These are phyloP conservation scores for Cyclotella atomus DNA, from an alignment of 108 stramenopile genomes.

Conservation along the genomic window DNA sequence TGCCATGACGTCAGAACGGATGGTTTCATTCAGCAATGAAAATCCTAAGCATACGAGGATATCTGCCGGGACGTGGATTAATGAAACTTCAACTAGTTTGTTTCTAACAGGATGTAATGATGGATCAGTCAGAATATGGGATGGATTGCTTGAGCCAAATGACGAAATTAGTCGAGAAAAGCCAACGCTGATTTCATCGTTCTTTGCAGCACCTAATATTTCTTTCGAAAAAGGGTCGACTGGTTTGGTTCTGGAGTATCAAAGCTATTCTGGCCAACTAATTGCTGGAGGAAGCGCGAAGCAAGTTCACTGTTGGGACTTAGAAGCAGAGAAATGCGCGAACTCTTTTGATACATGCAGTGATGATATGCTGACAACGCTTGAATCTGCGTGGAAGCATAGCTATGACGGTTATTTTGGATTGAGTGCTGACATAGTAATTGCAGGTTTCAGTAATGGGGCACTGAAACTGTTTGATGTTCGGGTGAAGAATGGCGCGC, in stretches of 20 bases:
- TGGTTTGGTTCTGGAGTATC: constrained; percentile 91
- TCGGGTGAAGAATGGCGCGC: constrained; percentile 47
- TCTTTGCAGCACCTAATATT: constrained; percentile 87
- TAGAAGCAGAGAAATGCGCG: constrained; percentile 74
- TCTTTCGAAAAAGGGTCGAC: constrained; percentile 57
- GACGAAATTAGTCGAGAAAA: constrained; percentile 45
- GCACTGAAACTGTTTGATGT: constrained; percentile 85
- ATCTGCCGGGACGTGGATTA: constrained; percentile 92
- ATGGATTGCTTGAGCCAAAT: constrained; percentile 70
- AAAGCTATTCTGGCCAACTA: constrained; percentile 71
- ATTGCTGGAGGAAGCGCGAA: constrained; percentile 84
- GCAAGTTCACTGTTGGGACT: constrained; percentile 91
- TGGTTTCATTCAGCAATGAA: constrained; percentile 62
- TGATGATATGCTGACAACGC: constrained; percentile 82
- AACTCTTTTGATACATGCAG: constrained; percentile 56
- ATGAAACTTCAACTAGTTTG: constrained; percentile 78
- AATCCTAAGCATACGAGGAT: constrained; percentile 75
- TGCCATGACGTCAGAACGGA: constrained; percentile 57
- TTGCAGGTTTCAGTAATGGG: constrained; percentile 93
- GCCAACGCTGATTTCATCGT: constrained; percentile 80
- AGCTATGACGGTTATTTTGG: constrained; percentile 57
- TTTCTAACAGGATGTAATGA: constrained; percentile 92
- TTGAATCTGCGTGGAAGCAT: constrained; percentile 80
- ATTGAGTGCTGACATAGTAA: constrained; percentile 72
- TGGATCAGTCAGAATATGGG: constrained; percentile 84